Base-by-base conservation (phyloP, 78 protist genomes). In the Tieghemostelium lacteum region DNA sequence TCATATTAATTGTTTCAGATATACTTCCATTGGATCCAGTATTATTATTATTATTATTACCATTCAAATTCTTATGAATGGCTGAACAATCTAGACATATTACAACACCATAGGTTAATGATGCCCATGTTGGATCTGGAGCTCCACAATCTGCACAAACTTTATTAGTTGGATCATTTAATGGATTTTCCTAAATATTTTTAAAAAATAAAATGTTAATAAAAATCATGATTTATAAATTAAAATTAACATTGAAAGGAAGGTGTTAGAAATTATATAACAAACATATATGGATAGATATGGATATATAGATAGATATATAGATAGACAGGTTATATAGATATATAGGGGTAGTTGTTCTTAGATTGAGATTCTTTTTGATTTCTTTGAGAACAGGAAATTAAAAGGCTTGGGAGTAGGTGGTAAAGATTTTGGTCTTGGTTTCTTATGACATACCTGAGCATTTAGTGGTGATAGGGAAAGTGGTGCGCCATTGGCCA, bases 131-230 rank as follows among this genome's bases (percentile, higher is more conserved):
- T 64, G 86, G 87, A 52, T 88, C 87, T 3, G 55, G 10, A 28
- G 87, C 87, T 22, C 86, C 93, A 50, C 93, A 88, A 29, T 88
- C 93, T 1, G 93, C 86, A 63, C 93, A 88, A 34, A 29, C 2
- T 17, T 71, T 71, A 33, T 71, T 71, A 19, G 33, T 63, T 45
- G 4, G 8, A 22, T 45, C 52, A 45, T 45, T 45, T 45, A 1
- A 12, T 42, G 37, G 52, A 67, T 42, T 61, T 42, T 45, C 58
- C 31, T 34, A 42, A 33, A 42, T 20, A 19, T 10, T 22, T 42
- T 67, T 8, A 42, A 24, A 37, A 34, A 28, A 67, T 6, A 67
- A 67, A 24, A 22, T 24, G n/a, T 42, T 42, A 67, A 67, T 20
- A 2, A 42, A 10, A 45, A 45, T 45, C n/a, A 14, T 45, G 52